Base-by-base conservation (phyloP, 768 basidiomycete genomes). In the Kwoniella bestiolae region DNA sequence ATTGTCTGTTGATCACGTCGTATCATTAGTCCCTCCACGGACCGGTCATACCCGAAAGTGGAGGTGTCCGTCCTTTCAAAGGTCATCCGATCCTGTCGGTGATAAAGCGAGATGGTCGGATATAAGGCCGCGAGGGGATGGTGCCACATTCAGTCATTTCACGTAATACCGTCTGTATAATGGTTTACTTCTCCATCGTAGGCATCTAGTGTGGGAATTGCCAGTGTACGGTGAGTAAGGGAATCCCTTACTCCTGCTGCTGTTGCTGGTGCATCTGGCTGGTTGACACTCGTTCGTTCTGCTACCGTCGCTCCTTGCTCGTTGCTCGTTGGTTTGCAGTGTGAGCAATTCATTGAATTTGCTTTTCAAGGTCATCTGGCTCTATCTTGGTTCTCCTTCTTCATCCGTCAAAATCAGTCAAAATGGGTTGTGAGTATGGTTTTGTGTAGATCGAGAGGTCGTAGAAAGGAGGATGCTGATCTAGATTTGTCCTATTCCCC, bases 401-500 rank as follows among this genome's bases (percentile, higher is more conserved):
- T 63, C 59, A 63, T 66, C 60, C 61, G 35, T 60, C 66, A 67
- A 63, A 60, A 65, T 52, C 67, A 74, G 66, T 63, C 67, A 74
- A 60, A 46, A 74, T 74, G 73, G 73, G 73, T 74, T 74, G 70
- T 71, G 31, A 62, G 70, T 71, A 56, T 26, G 23, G 18, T 21
- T n/a, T 2, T n/a, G n/a, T n/a, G n/a, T n/a, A 11, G 7, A 55
- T 47, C 5, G 8, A 5, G 38, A 49, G 5, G 55, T n/a, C 11
- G 31, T 2, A 23, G 26, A n/a, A 47, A 31, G 52, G 52, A 45
- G 14, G 28, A 38, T 21, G 53, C 62, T 63, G 46, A 63, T 63
- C 53, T 49, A 50, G 31, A 16, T n/a, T 49, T 14, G 18, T 41
- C 18, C 11, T 57, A n/a, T 49, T 56, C 3, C 14, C 28, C 11